Base-by-base conservation (phyloP, 2,329 filamentous ascomycete species). In the Nemania sp. region DNA sequence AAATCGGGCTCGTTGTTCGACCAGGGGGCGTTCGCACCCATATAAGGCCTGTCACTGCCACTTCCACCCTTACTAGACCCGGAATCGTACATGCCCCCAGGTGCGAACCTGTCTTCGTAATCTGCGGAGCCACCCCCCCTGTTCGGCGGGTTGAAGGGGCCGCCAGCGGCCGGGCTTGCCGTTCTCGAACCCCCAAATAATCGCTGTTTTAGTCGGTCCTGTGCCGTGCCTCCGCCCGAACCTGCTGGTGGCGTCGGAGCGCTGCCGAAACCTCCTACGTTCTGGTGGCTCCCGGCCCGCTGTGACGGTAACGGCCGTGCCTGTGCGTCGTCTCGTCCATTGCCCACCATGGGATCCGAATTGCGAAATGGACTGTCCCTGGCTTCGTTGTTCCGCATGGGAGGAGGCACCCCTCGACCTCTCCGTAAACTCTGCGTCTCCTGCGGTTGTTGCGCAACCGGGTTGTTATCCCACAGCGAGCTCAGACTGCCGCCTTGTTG, bases 171-270 rank as follows among this genome's bases (percentile, higher is more conserved):
- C 9, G 86, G 85, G 65, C 86, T 88, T 49, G 80, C 79, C 45
- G 83, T 84, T 66, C 83, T 81, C 20, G 84, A 76, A 5, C 81
- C 83, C n/a, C 86, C 87, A 82, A 92, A 92, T 47, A 97, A 78
- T 63, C 91, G 81, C 69, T 92, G 91, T 72, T 92, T 91, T 68
- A 97, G 79, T 67, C 91, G 82, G 69, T 96, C 91, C 77, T 96
- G 91, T 52, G 92, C 92, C 18, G 87, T 86, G 35, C 81, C 81
- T 2, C 81, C 78, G 40, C 71, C 71, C 51, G 76, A 68, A 51
- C 72, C 74, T 35, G 65, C 69, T 65, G 69, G 70, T 65, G 69
- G 73, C 71, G 65, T 72, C 69, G 77, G 72, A 71, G 73, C 77
- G 32, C 40, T 55, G 18, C 71, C 59, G 68, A 69, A 73, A 20